Conservation (phyloP, 768 basidiomycete genomes). For the Kwoniella bestiolae region DNA sequence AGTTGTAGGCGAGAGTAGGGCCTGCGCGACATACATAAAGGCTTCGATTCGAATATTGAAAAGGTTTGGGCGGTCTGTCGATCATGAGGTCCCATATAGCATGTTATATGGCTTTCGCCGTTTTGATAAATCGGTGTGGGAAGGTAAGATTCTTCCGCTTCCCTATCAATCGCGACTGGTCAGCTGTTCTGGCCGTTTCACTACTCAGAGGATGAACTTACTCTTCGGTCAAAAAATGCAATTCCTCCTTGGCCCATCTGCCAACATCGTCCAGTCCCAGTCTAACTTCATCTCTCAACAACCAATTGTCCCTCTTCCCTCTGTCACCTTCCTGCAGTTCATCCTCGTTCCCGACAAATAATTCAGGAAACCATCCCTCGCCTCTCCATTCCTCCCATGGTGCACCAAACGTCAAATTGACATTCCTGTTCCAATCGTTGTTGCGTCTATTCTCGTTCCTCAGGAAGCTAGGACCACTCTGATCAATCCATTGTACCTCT, state of each 20-base stretch:
- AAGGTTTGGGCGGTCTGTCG: constrained; percentile 27
- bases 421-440: constrained; percentile 3
- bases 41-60: constrained; percentile 30
- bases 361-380: constrained; percentile 53
- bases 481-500: constrained; percentile 13
- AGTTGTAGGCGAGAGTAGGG: background rate
- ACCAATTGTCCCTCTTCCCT: constrained; percentile 27
- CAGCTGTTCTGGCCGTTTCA: background rate
- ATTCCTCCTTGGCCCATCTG: constrained; percentile 19
- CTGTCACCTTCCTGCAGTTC: constrained; percentile 9
- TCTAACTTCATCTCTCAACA: constrained; percentile 38
- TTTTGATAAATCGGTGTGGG: constrained; percentile 28
- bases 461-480: constrained; percentile 2
- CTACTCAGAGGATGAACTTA: constrained; percentile 28
- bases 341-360: constrained; percentile 27
- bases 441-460: constrained; percentile 18
- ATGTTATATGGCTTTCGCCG: constrained; percentile 30
- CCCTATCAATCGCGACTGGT: constrained; percentile 9
- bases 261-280: constrained; percentile 47
- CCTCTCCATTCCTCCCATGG: constrained; percentile 53
- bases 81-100: constrained; percentile 40
- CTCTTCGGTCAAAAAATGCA: constrained; percentile 34
- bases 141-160: constrained; percentile 29
- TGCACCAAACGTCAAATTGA: constrained; percentile 11
- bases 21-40: constrained; percentile 30